A percentile compares a stretch with the other conserved stretches of the same genome.
phyloP scores from a whole-genome alignment of 2,329 filamentous ascomycete species.

The Colletotrichum sp. region DNA sequence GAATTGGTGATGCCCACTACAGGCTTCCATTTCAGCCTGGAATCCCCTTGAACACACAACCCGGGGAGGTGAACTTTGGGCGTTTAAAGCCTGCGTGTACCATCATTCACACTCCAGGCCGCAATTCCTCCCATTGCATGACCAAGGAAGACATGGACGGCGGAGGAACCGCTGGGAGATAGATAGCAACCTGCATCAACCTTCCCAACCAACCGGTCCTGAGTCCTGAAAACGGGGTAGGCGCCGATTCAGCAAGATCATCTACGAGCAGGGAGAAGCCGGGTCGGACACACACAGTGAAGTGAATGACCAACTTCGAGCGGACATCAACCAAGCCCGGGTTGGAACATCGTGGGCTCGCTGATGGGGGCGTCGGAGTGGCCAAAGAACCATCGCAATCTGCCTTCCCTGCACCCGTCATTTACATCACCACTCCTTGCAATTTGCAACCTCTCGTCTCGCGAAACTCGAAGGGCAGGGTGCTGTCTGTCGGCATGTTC shows the following conservation, averaged over 20 bases:
- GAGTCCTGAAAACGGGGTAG: neutral
- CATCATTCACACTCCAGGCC: neutral
- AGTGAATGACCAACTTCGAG: neutral
- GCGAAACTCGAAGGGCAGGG: neutral
- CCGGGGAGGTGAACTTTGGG: neutral
- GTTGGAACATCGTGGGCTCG: neutral
- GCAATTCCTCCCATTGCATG: neutral
- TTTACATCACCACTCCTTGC: neutral
- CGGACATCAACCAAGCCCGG: neutral
- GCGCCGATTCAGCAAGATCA: neutral
- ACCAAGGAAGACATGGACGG: neutral
- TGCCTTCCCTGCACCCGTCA: neutral
- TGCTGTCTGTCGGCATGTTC: neutral
- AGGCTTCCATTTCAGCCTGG: constrained; percentile 7
- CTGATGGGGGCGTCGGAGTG: neutral
- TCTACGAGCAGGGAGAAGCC: neutral
- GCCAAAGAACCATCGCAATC: constrained; percentile 1
- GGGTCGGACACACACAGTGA: neutral
- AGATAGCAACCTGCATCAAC: neutral
- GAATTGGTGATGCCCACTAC: constrained; percentile 9
- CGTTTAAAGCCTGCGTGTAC: neutral
- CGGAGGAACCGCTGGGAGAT: neutral
- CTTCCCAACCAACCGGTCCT: neutral
- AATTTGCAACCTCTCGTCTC: neutral
- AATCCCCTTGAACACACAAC: constrained; percentile 1